Base-by-base conservation (phyloP, 2,329 filamentous ascomycete species). In the Stachybotrys chlorohalonatus region DNA sequence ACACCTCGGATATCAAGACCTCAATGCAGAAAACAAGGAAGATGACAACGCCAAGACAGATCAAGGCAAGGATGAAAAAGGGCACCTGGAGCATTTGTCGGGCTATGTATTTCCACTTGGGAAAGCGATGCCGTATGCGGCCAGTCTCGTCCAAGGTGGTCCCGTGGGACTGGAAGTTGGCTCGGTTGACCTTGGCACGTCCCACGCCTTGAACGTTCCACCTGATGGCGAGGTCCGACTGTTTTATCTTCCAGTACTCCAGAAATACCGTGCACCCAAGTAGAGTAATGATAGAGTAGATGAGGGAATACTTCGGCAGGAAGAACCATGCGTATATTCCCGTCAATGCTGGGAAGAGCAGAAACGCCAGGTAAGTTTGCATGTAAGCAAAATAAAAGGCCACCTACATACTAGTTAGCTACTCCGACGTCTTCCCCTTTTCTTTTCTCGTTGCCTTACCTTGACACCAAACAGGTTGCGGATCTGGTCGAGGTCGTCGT, bases 301-400 rank as follows among this genome's bases (percentile, higher is more conserved):
- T 68, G 13, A 85, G 76, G 0, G 88, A 91, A 70, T 88, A 91
- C 31, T 82, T 78, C 9, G 86, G 83, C 0, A 89, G 72, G 56
- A 87, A 78, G 1, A 84, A 68, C 85, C 86, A 91, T 13, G 84
- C 81, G 1, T 82, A 67, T n/a, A 86, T 68, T 1, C 88, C 89
- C 31, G 87, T 84, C 2, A 75, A 74, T 7, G 88, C 86, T 0
- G 87, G 87, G 53, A 89, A 86, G 4, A 83, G 70, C 16, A 92
- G 74, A 62, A 90, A 90, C 42, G 80, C 73, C 56, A 88, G 85
- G 65, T 92, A 92, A 13, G 81, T 83, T 63, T 91, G 87, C 30
- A 88, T 86, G 61, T 91, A 92, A n/a, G 87, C 87, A 65, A 90
- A 92, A 69, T 92, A 92, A 64, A 88, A 91, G 3, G 86, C 88